phyloP scores from a whole-genome alignment of 768 basidiomycete species.

The Auriscalpium vulgare region DNA sequence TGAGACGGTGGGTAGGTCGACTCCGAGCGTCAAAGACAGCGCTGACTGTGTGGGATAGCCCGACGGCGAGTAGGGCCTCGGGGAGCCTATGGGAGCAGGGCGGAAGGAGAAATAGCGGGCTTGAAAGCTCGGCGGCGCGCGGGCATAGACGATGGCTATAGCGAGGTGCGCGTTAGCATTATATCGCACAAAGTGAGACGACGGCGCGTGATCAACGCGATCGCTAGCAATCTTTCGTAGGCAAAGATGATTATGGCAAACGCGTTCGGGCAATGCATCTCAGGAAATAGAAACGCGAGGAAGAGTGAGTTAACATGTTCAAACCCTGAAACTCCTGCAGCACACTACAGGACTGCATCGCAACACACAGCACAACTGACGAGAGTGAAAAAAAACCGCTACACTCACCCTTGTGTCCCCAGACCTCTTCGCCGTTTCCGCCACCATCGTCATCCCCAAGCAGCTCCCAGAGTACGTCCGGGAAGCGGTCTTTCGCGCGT shows the following conservation, averaged over 20 bases:
- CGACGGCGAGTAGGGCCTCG: slow-evolving; percentile 40
- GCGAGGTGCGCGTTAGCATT: not conserved
- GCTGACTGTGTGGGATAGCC: slow-evolving; percentile 50
- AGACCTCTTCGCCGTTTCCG: slow-evolving; percentile 45
- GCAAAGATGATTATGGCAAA: not conserved
- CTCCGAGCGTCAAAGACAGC: slow-evolving; percentile 44
- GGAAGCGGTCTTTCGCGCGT: slow-evolving; percentile 83
- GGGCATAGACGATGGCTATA: slow-evolving; percentile 87
- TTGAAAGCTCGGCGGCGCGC: slow-evolving; percentile 89
- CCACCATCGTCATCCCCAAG: slow-evolving; percentile 39
- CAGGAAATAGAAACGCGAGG: not conserved
- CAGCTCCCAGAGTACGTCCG: slow-evolving; percentile 94
- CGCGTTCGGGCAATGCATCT: too few species aligned
- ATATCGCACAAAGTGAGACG: not conserved
- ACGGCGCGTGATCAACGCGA: not conserved
- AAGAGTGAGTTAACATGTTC: not conserved
- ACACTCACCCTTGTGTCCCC: slow-evolving; percentile 85
- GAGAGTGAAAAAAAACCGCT: slow-evolving; percentile 14
- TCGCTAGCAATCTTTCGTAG: not conserved
- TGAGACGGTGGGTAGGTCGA: slow-evolving; percentile 33
- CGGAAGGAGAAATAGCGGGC: slow-evolving; percentile 79
- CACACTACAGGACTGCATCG: too few species aligned
- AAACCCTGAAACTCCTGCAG: too few species aligned
- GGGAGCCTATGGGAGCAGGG: slow-evolving; percentile 45
- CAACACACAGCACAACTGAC: not conserved